Base-by-base conservation (phyloP, 768 basidiomycete species). In the Amanita fuliginea region DNA sequence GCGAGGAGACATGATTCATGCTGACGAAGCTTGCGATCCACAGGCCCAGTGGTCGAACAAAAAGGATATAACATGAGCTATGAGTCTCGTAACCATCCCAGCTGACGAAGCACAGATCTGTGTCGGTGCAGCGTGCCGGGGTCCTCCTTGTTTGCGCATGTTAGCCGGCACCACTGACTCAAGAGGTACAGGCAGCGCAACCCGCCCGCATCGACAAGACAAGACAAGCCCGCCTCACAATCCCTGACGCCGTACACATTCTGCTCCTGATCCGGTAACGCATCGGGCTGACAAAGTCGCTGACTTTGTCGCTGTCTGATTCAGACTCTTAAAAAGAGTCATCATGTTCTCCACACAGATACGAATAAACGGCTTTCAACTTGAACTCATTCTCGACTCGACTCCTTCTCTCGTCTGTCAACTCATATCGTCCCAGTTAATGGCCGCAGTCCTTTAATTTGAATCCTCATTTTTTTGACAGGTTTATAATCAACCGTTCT, bases 291-390 rank as follows among this genome's bases (percentile, higher is more conserved):
- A 66, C 64, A 75, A 70, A 65, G 68, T 72, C 66, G 18, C 60
- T 64, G 63, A 58, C 58, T 69, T 56, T 63, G 67, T 67, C 61
- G 19, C 41, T 21, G 58, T 68, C 70, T 69, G 60, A 51, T 48
- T 57, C 52, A 59, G 33, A 60, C 61, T 21, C 53, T 33, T 40
- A 58, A n/a, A n/a, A n/a, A 28, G 54, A 57, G 49, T 58, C 64
- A 58, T 63, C 59, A 80, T 81, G 79, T 71, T 53, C 53, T 57
- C 58, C 10, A 34, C 50, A 39, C 41, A 21, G 43, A 44, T 42
- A 52, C 55, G n/a, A n/a, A n/a, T n/a, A n/a, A n/a, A n/a, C n/a
- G n/a, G n/a, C 32, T 43, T 47, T 22, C 44, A 24, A 24, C 22
- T 24, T 24, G n/a, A n/a, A n/a, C n/a, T n/a, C n/a, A n/a, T n/a